These are phyloP conservation scores for Ophiobolus disseminans DNA, from an alignment of 2,329 filamentous ascomycete genomes.

Conservation along the genomic window DNA sequence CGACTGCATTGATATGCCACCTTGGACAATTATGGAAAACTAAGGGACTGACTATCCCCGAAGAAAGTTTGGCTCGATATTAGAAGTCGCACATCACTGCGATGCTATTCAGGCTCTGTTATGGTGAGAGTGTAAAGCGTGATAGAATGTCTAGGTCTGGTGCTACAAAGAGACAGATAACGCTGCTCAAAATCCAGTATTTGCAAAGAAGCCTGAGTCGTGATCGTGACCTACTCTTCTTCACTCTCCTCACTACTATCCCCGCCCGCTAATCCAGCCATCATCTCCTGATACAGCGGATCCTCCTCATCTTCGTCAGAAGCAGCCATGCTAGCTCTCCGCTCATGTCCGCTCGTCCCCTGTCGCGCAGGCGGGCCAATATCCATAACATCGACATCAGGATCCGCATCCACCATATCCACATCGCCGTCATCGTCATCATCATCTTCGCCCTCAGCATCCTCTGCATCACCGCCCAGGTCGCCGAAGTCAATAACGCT, in stretches of 20 bases:
- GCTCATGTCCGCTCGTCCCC: slow-evolving; percentile 12
- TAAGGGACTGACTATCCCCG: too few species aligned
- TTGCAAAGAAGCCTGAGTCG: too few species aligned
- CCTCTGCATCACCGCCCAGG: slow-evolving; percentile 26
- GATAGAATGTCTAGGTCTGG: too few species aligned
- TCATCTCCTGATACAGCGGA: slow-evolving; percentile 53
- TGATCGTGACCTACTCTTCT: slow-evolving; percentile 51
- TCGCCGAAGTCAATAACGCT: slow-evolving; percentile 48
- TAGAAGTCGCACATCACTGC: too few species aligned
- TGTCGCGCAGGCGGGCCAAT: slow-evolving; percentile 40
- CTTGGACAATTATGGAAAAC: too few species aligned
- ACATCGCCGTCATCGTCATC: slow-evolving; percentile 37
- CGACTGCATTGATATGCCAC: too few species aligned
- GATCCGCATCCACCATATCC: slow-evolving; percentile 28
- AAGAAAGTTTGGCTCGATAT: too few species aligned
- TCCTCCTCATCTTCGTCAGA: slow-evolving; percentile 49
- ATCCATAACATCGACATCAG: slow-evolving; percentile 44
- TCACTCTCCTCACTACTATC: slow-evolving; percentile 54
- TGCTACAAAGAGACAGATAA: too few species aligned
- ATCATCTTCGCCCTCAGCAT: slow-evolving; percentile 33
- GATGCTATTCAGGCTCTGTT: too few species aligned
- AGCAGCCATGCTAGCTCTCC: slow-evolving; percentile 16
- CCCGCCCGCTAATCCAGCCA: slow-evolving; percentile 47
- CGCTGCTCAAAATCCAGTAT: too few species aligned
- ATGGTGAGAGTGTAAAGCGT: too few species aligned